These are phyloP conservation scores for Fusarium musae DNA, from an alignment of 2,329 filamentous ascomycete species.

Conservation along the genomic window DNA sequence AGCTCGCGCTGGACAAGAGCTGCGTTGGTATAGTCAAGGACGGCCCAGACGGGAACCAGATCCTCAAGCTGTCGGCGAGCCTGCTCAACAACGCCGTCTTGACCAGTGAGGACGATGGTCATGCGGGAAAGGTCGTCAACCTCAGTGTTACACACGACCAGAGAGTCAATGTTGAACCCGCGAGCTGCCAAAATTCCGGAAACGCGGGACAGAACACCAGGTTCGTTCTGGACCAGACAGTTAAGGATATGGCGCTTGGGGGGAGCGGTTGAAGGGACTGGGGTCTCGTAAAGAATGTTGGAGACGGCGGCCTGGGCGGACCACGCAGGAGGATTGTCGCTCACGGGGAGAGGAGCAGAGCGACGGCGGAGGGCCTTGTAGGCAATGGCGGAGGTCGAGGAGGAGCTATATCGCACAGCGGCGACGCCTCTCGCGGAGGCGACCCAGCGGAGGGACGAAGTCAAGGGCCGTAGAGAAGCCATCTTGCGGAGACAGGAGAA, in stretches of 20 bases:
- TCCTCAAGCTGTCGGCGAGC: constrained; percentile 95
- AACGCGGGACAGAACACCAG: constrained; percentile 94
- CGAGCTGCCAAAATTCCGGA: constrained; percentile 95
- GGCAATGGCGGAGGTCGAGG: constrained; percentile 90
- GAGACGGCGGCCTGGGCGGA: constrained; percentile 95
- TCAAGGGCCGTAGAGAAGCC: constrained; percentile 58
- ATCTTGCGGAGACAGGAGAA: constrained; percentile 49
- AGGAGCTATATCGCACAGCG: constrained; percentile 52
- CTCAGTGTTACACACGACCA: constrained; percentile 98
- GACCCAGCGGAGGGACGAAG: constrained; percentile 53
- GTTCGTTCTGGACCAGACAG: constrained; percentile 98
- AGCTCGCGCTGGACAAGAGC: constrained; percentile 96
- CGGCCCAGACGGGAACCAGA: constrained; percentile 96
- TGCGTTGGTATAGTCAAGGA: constrained; percentile 92
- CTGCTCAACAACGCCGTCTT: constrained; percentile 97
- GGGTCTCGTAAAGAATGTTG: constrained; percentile 99
- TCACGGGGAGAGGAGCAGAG: constrained; percentile 84
- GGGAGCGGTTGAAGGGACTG: constrained; percentile 81
- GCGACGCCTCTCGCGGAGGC: constrained; percentile 44
- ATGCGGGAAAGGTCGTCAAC: constrained; percentile 96
- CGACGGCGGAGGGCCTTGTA: constrained; percentile 97
- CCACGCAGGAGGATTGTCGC: constrained; percentile 79
- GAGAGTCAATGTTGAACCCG: constrained; percentile 98
- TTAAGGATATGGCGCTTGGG: constrained; percentile 97
- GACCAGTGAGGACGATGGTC: constrained; percentile 96